Evolutionary conservation across 2,329 filamentous ascomycete genomes (phyloP).

Genomic region (Xylaria sp.): DNA sequence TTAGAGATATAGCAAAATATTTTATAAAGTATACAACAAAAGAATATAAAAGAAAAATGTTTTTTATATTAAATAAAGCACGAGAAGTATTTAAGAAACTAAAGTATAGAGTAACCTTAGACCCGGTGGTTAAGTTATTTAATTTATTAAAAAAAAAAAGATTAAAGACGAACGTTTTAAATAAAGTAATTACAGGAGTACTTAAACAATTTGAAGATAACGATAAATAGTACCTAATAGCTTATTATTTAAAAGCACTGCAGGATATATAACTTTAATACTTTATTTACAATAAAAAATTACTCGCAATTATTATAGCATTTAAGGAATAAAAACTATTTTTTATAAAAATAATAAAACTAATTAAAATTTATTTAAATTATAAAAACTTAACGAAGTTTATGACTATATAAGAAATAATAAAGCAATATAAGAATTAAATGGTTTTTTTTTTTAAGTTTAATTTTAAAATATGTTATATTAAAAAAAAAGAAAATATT

Average conservation of each 20-base stretch:
- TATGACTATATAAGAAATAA: background rate
- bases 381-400: slow-evolving; percentile 5
- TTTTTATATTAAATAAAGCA: slow-evolving; percentile 4
- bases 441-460: slow-evolving; percentile 16
- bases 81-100: background rate
- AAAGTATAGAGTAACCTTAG: background rate
- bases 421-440: background rate
- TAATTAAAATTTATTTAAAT: slow-evolving; percentile 20
- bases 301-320: slow-evolving; percentile 3
- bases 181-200: background rate
- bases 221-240: background rate
- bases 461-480: slow-evolving; percentile 24
- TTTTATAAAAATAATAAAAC: slow-evolving; percentile 18
- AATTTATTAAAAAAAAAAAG: background rate
- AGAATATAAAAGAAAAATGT: slow-evolving; percentile 1
- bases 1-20: background rate
- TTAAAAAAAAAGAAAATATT: slow-evolving; percentile 12
- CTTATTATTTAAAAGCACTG: slow-evolving; percentile 9
- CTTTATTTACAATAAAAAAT: background rate
- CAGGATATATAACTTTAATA: background rate
- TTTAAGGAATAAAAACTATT: slow-evolving; percentile 18
- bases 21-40: slow-evolving; percentile 11
- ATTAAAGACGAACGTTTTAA: too few species aligned
- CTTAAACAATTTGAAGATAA: background rate
- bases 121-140: background rate